Percentiles rank a stretch among this genome's conserved stretches.
phyloP scores from a whole-genome alignment of 768 basidiomycete species.

The Serendipita sp. region DNA sequence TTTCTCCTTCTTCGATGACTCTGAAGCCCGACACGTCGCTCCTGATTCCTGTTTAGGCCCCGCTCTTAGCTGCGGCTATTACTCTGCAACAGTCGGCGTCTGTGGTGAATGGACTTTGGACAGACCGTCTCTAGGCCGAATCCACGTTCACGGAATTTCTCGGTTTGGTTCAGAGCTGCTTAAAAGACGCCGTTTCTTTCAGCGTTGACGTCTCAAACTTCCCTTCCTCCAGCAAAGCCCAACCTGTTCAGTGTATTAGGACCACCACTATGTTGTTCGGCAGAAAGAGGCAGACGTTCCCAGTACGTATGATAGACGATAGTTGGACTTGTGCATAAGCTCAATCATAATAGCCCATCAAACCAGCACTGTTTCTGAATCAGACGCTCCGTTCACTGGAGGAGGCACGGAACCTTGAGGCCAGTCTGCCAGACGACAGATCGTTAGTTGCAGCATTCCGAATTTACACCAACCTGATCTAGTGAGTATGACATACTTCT shows the following conservation, averaged over 20 bases:
- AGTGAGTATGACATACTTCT: neutral
- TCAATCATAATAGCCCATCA: neutral
- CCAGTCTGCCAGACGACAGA: neutral
- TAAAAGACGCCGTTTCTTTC: neutral
- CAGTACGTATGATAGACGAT: neutral
- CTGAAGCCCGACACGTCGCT: neutral
- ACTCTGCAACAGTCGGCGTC: neutral
- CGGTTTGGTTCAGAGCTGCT: neutral
- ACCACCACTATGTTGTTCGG: neutral
- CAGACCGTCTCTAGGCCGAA: neutral
- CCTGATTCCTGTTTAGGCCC: neutral
- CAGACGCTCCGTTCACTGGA: neutral
- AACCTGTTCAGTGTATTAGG: neutral
- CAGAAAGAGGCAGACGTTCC: neutral
- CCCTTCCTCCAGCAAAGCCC: neutral
- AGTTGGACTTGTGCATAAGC: neutral
- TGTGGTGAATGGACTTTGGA: neutral
- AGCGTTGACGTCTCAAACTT: neutral
- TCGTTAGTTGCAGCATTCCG: neutral
- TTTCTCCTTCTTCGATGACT: neutral
- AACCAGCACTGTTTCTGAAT: neutral
- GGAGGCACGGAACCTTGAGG: neutral
- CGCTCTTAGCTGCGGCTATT: neutral
- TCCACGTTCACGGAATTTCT: constrained; percentile 4
- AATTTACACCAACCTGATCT: neutral